Base-by-base conservation (phyloP, 257 asterid species). In the Knoxia roxburghii region DNA sequence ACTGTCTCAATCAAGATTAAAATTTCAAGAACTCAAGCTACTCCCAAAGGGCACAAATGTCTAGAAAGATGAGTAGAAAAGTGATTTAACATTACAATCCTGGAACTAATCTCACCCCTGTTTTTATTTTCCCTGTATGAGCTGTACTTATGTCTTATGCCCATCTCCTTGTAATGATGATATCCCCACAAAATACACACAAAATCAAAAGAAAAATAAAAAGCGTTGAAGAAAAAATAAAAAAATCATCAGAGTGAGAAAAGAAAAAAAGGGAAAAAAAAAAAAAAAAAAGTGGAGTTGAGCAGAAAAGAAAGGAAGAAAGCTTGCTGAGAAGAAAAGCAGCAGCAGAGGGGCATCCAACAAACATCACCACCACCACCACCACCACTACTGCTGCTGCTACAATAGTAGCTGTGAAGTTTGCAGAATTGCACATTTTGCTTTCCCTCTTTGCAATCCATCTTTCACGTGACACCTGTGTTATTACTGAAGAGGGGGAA, bases 381-480 rank as follows among this genome's bases (percentile, higher is more conserved):
- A 48, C 1, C 20, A 24, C 48, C 27, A n/a, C 53, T 7, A 27
- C 46, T 59, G 24, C 1, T 51, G 35, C 50, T 51, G 30, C 64
- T 59, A 7, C 45, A 59, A 17, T 20, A 48, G 39, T 23, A 41
- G 51, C 26, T 23, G 9, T 39, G 13, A 67, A 52, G 40, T 52
- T 52, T 73, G 73, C 71, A 52, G 66, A 61, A 39, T 43, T 50
- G 74, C 73, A 72, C 75, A 76, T 76, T 74, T 74, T 56, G 50
- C 80, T 70, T 76, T 68, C 67, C 73, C 76, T 67, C 81, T 51
- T 65, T 65, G 66, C 75, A 72, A 78, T 78, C 83, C 75, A 78
- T 75, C 76, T 73, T 77, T 77, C 82, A 77, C 82, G 82, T 77
- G 82, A n/a, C 68, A 29, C 72, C 69, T 66, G 72, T 67, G 65